Conservation (phyloP, 148 eudicot genomes). For the Persicaria tinctoria region DNA sequence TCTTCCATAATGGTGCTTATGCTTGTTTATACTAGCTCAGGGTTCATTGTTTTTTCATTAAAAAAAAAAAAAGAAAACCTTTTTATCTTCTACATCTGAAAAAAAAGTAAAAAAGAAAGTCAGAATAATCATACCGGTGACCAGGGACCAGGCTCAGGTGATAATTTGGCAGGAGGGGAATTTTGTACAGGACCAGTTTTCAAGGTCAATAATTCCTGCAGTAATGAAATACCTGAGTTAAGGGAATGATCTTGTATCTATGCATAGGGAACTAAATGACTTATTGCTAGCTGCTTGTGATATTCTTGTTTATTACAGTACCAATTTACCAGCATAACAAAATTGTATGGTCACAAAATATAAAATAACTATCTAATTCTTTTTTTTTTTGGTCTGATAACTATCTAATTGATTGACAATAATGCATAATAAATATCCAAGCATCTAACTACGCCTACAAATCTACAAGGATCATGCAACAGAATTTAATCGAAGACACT, state of each 20-base stretch:
- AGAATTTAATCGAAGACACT: background rate
- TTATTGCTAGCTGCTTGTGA: background rate
- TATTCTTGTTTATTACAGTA: background rate
- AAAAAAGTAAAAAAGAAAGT: background rate
- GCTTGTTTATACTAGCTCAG: background rate
- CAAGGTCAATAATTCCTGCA: slow-evolving; percentile 77
- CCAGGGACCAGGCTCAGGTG: slow-evolving; percentile 92
- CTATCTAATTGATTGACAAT: background rate
- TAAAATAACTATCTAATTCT: background rate
- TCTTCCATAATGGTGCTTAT: background rate
- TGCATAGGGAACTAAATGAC: background rate
- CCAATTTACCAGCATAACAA: background rate
- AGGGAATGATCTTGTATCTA: slow-evolving; percentile 4
- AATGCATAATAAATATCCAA: background rate
- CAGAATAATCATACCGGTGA: slow-evolving; percentile 74
- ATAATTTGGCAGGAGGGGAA: slow-evolving; percentile 73
- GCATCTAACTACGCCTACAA: background rate
- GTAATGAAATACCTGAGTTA: slow-evolving; percentile 10
- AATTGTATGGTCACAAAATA: background rate
- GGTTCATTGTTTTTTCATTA: background rate
- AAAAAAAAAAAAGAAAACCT: background rate
- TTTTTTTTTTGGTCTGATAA: too few species aligned
- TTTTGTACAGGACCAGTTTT: slow-evolving; percentile 89
- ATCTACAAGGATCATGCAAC: background rate
- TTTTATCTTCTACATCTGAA: background rate